Conservation (phyloP, 352 stramenopile genomes). For the Pythium pyrilobum region DNA sequence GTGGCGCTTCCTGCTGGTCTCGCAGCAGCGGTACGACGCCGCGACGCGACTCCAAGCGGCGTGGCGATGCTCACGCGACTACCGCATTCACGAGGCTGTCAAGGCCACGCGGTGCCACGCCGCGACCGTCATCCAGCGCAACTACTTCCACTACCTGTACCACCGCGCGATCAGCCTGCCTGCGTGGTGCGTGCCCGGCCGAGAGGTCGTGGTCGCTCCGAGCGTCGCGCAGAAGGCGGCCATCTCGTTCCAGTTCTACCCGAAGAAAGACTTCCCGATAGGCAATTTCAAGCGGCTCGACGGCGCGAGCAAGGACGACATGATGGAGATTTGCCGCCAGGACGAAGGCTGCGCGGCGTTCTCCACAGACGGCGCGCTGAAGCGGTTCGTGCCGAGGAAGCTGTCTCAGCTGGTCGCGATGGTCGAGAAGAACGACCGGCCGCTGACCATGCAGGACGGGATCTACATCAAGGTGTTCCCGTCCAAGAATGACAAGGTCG, state of each 20-base stretch:
- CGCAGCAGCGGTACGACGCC: constrained; percentile 44
- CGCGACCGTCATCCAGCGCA: constrained; percentile 54
- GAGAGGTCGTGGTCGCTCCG: constrained; percentile 58
- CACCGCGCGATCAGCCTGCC: constrained; percentile 47
- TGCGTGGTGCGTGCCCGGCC: constrained; percentile 52
- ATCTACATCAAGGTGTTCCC: constrained; percentile 64
- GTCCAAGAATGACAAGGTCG: constrained; percentile 33
- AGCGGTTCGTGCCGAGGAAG: constrained; percentile 69
- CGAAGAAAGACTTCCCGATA: constrained; percentile 59
- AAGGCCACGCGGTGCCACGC: constrained; percentile 26
- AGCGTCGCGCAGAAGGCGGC: constrained; percentile 57
- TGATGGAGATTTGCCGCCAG: constrained; percentile 56
- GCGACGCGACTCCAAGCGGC: constrained; percentile 34
- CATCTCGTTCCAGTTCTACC: constrained; percentile 75
- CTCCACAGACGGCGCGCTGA: constrained; percentile 64
- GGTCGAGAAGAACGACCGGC: neutral
- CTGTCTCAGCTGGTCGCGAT: constrained; percentile 68
- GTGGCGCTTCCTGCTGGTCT: constrained; percentile 43
- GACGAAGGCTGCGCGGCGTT: constrained; percentile 74
- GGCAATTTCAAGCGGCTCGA: constrained; percentile 58
- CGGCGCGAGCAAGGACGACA: constrained; percentile 22
- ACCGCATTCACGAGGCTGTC: constrained; percentile 27
- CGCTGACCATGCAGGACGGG: constrained; percentile 30
- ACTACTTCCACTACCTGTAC: constrained; percentile 73
- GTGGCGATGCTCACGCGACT: constrained; percentile 29